Evolutionary conservation across 176 grass and related monocot species (phyloP), one percentile per base, ranked within the genome.

Genomic region (Typha latifolia): DNA sequence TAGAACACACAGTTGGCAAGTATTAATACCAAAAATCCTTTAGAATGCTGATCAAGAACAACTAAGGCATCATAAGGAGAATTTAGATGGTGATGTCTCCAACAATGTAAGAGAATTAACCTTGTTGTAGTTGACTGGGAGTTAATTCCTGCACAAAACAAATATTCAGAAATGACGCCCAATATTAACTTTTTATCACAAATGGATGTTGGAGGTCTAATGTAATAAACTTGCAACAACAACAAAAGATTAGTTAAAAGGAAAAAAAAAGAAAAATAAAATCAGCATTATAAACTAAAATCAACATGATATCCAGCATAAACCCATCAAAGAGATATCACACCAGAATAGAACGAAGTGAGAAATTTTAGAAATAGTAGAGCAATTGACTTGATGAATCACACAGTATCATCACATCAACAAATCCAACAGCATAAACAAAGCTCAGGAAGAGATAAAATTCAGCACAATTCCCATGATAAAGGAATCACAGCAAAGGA

Each of bases 101-200:
- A 21, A 24, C 23, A 49, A 50, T 50, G 37, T 68, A 48, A 69
- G 18, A 51, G 14, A 27, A 51, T 18, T 69, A 3, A 67, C 73
- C 73, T 76, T 76, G 32, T 76, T 76, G 73, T 47, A 76, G 63
- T 47, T 76, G 63, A 29, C 24, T 22, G 9, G 73, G 73, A 27
- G 63, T 67, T 67, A 76, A 59, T 47, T 76, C 73, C 73, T 76
- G 73, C 64, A 67, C 16, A 76, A 76, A 21, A 16, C 10, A 21
- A 59, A 59, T 59, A 22, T 59, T 59, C 53, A 59, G 53, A 16
- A 59, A 43, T 43, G 37, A 43, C 15, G 53, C n/a, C 20, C 1
- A 9, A 56, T 56, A 59, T 59, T 57, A 18, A 57, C 19, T 14
- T 59, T 59, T 59, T 59, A 18, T 57, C 6, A 59, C 16, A 59